phyloP scores from a whole-genome alignment of 176 grass and related monocot species.

The Oryza longistaminata region DNA sequence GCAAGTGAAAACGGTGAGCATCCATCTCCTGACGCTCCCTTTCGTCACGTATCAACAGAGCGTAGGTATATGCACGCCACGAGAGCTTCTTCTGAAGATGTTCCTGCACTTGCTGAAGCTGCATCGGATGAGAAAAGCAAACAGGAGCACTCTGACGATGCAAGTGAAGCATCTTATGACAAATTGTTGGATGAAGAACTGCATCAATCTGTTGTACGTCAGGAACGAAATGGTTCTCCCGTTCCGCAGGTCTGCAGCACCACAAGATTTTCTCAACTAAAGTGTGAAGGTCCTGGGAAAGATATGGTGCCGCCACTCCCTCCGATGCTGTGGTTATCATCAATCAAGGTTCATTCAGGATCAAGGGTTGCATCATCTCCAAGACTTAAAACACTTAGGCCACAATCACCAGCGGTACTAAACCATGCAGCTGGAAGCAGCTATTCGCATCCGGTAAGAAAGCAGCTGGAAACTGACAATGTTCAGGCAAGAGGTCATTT shows the following conservation, averaged over 20 bases:
- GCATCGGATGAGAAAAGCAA: not conserved
- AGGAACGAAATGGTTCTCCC: not conserved
- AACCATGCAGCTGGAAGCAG: not conserved
- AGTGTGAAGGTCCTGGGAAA: not conserved
- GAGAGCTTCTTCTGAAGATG: conserved; percentile 2
- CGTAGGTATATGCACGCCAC: not conserved
- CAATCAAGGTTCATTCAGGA: conserved; percentile 29
- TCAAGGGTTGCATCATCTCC: conserved; percentile 7
- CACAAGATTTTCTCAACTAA: not conserved
- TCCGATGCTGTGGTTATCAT: conserved; percentile 48
- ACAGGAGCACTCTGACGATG: not conserved
- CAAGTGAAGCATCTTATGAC: not conserved
- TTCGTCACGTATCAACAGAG: no score
- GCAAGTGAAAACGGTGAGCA: not conserved
- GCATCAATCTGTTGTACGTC: not conserved
- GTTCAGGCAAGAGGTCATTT: not conserved
- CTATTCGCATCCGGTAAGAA: not conserved
- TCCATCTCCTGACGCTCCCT: not conserved
- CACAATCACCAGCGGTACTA: conserved; percentile 22
- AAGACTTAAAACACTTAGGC: conserved; percentile 13
- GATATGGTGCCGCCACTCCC: conserved; percentile 27
- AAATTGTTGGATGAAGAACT: not conserved
- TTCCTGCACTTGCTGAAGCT: not conserved
- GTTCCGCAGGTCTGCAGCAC: not conserved
- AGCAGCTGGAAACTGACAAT: conserved; percentile 19